These are phyloP conservation scores for Teunomyces gatunensis DNA, from an alignment of 805 yeast genomes.

Conservation along the genomic window DNA sequence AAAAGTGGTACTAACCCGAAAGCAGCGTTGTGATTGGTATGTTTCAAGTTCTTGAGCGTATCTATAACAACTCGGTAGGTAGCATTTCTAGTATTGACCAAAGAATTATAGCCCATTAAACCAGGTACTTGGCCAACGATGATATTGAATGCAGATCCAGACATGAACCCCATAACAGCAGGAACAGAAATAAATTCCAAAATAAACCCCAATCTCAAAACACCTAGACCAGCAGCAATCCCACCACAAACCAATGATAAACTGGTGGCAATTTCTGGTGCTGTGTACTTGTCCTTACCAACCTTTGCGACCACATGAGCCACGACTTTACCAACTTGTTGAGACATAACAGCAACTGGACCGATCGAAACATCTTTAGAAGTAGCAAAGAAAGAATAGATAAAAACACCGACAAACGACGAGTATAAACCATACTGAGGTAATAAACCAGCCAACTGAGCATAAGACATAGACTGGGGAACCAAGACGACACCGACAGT, in stretches of 20 bases:
- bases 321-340: conserved; percentile 78
- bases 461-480: conserved; percentile 96
- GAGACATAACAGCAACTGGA: conserved; percentile 95
- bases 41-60: conserved; percentile 67
- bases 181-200: conserved; percentile 88
- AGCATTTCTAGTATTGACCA: conserved; percentile 69
- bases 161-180: conserved; percentile 92
- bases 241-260: conserved; percentile 82
- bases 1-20: conserved; percentile 78
- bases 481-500: conserved; percentile 92
- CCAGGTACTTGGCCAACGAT: conserved; percentile 83
- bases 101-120: conserved; percentile 68
- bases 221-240: conserved; percentile 77
- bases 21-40: conserved; percentile 77
- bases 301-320: conserved; percentile 49
- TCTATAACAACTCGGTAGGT: conserved; percentile 69
- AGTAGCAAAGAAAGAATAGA: conserved; percentile 89
- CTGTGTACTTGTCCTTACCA: conserved; percentile 45
- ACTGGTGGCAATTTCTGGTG: conserved; percentile 76
- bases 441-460: conserved; percentile 75
- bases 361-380: conserved; percentile 95
- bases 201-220: conserved; percentile 81
- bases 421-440: conserved; percentile 89
- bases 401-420: conserved; percentile 85
- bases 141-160: conserved; percentile 88